phyloP scores from a whole-genome alignment of 768 basidiomycete genomes.

The Grammothele lineata region DNA sequence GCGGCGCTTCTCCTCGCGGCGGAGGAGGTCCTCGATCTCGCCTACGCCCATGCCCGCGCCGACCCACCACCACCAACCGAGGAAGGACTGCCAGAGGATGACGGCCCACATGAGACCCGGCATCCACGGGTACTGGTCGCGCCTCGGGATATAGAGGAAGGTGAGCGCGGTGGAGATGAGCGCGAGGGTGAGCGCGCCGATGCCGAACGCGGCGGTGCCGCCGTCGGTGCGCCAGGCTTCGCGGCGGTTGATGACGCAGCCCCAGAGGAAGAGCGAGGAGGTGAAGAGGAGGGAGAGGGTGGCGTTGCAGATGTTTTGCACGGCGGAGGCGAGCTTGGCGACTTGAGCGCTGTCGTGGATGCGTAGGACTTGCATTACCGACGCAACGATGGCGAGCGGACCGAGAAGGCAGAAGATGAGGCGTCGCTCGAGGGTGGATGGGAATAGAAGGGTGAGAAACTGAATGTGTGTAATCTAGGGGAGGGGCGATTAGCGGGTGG shows the following conservation, averaged over 20 bases:
- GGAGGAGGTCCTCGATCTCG: conserved; percentile 63
- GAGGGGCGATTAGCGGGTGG: neutral
- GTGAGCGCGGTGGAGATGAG: conserved; percentile 80
- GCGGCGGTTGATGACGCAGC: conserved; percentile 79
- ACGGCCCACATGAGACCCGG: conserved; percentile 87
- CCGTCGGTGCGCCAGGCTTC: conserved; percentile 97
- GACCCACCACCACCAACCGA: conserved; percentile 99
- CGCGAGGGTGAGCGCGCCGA: conserved; percentile 79
- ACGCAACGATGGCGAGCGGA: conserved; percentile 82
- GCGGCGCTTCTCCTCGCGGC: conserved; percentile 46
- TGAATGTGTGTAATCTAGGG: conserved; percentile 93
- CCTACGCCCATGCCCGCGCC: conserved; percentile 82
- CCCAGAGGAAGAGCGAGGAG: conserved; percentile 87
- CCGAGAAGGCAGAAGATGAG: conserved; percentile 85
- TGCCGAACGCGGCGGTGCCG: conserved; percentile 92
- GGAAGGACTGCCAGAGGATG: conserved; percentile 94
- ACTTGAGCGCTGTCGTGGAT: conserved; percentile 38
- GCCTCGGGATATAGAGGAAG: conserved; percentile 78
- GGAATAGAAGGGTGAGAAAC: conserved; percentile 92
- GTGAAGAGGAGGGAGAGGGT: conserved; percentile 96
- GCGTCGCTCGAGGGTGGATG: conserved; percentile 81
- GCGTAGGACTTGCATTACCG: conserved; percentile 79
- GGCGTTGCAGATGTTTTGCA: conserved; percentile 93
- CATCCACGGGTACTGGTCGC: conserved; percentile 90
- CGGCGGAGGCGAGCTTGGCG: conserved; percentile 58